A percentile compares a stretch with the other conserved stretches of the same genome.
phyloP scores from a whole-genome alignment of 106 monocot species.

The Dactylorhiza incarnata region DNA sequence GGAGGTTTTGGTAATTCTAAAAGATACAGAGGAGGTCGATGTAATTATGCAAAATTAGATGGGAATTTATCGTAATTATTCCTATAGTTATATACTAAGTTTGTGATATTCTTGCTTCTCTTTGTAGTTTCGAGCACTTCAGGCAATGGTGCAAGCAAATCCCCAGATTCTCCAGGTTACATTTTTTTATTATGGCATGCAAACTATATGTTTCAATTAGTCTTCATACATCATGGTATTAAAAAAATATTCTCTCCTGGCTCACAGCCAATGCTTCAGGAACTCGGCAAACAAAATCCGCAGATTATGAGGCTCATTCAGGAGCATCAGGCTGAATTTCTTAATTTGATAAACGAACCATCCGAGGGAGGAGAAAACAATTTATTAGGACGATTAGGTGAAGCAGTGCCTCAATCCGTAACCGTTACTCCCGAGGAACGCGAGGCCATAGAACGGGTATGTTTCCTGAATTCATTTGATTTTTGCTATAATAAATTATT shows the following conservation, averaged over 20 bases:
- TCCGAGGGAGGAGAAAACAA: conserved; percentile 54
- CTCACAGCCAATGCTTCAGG: conserved; percentile 81
- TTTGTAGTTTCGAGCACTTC: conserved; percentile 65
- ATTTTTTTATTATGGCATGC: not conserved
- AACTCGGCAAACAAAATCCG: conserved; percentile 80
- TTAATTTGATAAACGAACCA: conserved; percentile 66
- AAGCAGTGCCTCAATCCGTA: conserved; percentile 43
- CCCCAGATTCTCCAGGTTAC: conserved; percentile 84
- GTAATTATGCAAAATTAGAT: too few species aligned
- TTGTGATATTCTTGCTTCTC: not conserved
- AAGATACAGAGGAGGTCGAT: too few species aligned
- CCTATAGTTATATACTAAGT: not conserved
- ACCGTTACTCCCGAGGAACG: conserved; percentile 65
- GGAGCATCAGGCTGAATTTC: conserved; percentile 78
- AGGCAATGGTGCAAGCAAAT: conserved; percentile 77
- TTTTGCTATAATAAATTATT: not conserved
- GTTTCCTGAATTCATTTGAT: conserved; percentile 2
- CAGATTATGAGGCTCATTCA: conserved; percentile 79
- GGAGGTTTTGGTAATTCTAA: too few species aligned
- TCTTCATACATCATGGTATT: not conserved
- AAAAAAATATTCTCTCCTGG: not conserved
- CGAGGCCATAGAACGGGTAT: conserved; percentile 76
- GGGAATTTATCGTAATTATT: not conserved
- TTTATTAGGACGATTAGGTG: conserved; percentile 45
- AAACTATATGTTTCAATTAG: conserved; percentile 2